Evolutionary conservation across 2,329 filamentous ascomycete genomes (phyloP), one percentile per base, ranked within the genome.

Genomic region (Elsinoe perseae): DNA sequence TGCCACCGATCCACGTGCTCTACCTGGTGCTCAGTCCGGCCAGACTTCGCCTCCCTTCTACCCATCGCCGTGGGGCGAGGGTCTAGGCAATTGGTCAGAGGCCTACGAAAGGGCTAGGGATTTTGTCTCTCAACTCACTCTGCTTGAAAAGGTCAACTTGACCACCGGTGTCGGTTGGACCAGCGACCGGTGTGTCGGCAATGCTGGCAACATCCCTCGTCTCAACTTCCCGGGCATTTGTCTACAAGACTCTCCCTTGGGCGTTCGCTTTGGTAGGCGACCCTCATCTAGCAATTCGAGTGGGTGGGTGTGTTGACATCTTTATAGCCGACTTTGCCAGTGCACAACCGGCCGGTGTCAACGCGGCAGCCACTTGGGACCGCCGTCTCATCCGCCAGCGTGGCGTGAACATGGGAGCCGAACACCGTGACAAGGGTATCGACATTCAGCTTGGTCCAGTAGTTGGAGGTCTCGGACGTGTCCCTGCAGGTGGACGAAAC

Each of bases 91-190:
- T 43, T 95, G 90, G 90, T 78, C 80, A 55, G 80, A 82, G 5
- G 89, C 89, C 36, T 91, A 95, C 63, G 74, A 72, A 18, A 84
- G 86, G 69, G 91, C 91, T 1, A 82, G 81, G 62, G 81, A 78
- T 2, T 92, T 95, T 65, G 89, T 96, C 44, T 86, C 85, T 8
- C 83, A 90, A 68, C 73, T 95, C 72, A 95, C 89, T 0, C 77
- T 95, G 32, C 68, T 83, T 9, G 91, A 96, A 70, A 96, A 95
- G 75, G 89, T 97, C 71, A 97, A 97, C 70, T 70, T 98, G 61
- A 97, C 92, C 2, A 96, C 91, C 0, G 92, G 92, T 69, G 81
- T 86, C 61, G 90, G 90, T 42, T 89, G 85, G 85, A 69, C 79
- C 69, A 74, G 80, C 50, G 87, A 87, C 59, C 77, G 80, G 61